Evolutionary conservation across 2,329 filamentous ascomycete genomes (phyloP).

Genomic region (Alternaria dauci): DNA sequence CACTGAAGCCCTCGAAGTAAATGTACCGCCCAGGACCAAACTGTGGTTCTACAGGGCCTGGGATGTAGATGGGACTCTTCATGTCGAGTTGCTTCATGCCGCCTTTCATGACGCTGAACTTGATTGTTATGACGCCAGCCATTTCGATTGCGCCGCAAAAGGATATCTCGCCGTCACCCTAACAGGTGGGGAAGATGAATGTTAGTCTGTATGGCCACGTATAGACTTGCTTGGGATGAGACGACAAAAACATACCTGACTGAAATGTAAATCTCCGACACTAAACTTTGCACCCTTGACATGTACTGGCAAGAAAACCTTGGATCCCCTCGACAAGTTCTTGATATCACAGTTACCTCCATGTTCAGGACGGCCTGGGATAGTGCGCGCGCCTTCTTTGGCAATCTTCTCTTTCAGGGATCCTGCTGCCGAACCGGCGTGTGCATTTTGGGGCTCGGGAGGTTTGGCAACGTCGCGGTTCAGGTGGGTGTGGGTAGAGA

Average conservation of each 20-base stretch:
- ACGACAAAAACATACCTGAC: slow-evolving; percentile 56
- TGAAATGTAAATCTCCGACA: slow-evolving; percentile 88
- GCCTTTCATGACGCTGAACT: slow-evolving; percentile 85
- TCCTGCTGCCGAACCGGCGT: slow-evolving; percentile 71
- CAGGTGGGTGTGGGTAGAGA: slow-evolving; percentile 66
- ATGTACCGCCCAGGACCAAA: slow-evolving; percentile 84
- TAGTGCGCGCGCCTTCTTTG: slow-evolving; percentile 81
- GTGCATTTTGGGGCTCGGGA: slow-evolving; percentile 74
- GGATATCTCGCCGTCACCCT: slow-evolving; percentile 86
- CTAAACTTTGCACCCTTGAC: slow-evolving; percentile 87
- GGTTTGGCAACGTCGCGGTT: slow-evolving; percentile 78
- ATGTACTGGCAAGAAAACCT: slow-evolving; percentile 88
- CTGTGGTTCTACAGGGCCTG: slow-evolving; percentile 86
- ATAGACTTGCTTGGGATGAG: neutral
- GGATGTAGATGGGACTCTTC: slow-evolving; percentile 85
- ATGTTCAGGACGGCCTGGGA: slow-evolving; percentile 84
- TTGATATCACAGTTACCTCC: slow-evolving; percentile 95
- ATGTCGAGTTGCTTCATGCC: slow-evolving; percentile 78
- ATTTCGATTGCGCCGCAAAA: slow-evolving; percentile 85
- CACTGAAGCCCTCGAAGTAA: slow-evolving; percentile 89
- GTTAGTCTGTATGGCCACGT: neutral
- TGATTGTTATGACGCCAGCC: slow-evolving; percentile 89
- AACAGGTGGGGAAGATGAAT: neutral
- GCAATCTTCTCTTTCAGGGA: slow-evolving; percentile 72
- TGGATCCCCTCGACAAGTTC: slow-evolving; percentile 79